Evolutionary conservation across 176 grass and related monocot species (phyloP), one percentile per base, ranked within the genome.

Genomic region (Hordeum marinum): DNA sequence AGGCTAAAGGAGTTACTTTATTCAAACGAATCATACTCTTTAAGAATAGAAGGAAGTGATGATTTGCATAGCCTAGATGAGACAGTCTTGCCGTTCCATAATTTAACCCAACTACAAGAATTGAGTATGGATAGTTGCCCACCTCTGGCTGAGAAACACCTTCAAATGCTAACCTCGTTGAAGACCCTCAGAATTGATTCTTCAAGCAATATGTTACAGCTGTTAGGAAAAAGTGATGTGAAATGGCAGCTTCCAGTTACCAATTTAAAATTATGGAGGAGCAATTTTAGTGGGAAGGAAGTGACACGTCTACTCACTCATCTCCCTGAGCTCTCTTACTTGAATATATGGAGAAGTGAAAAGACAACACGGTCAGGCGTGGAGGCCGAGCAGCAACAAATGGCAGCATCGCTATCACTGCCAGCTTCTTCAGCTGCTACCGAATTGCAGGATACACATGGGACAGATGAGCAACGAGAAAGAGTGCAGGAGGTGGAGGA

Each of bases 231-330:
- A 15, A 41, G 45, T 20, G 20, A 78, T 0, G 23, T 7, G 0
- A 0, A 0, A 5, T 68, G 65, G 61, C 15, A 79, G 7, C 52
- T 78, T 42, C 63, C 48, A 7, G 23, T 85, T 24, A 39, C 26
- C 0, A 0, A 0, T 0, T 85, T 26, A 0, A 0, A 0, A 57
- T 85, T 85, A 50, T 0, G 0, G 1, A 0, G 11, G 0, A 77
- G 83, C 0, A 4, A 5, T 35, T 66, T 6, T 63, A 72, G 9
- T 6, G 76, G 84, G 54, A 46, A 80, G 36, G 78, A 65, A 66
- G 9, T 80, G 24, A 46, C 78, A 80, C 13, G 13, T 1, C 40
- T 80, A 11, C 25, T 80, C 40, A 66, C 24, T 41, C 60, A 65
- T 45, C 60, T 48, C 4, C 78, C 36, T 12, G 15, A 7, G n/a